A percentile compares a stretch with the other conserved stretches of the same genome.
Evolutionary conservation across 345 rosid species (phyloP).

Genomic region (Populus pruinosa): DNA sequence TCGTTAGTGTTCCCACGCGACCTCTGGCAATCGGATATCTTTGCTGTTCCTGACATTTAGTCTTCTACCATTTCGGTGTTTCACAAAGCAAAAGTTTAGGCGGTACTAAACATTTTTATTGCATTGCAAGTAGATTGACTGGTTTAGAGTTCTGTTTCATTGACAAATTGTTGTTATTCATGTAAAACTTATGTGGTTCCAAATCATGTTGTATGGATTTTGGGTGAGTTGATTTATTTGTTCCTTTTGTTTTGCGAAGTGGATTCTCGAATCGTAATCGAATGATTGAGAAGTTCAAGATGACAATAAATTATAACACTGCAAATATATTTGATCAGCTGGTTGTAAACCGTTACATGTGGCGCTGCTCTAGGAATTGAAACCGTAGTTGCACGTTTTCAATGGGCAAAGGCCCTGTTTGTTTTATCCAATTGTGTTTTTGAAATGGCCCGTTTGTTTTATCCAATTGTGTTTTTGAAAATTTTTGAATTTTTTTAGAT

Average conservation of each 20-base stretch:
- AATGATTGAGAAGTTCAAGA: not conserved
- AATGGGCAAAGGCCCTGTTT: no score
- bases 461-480: no score
- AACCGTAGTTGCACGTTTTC: no score
- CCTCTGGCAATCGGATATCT: not conserved
- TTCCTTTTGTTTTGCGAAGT: not conserved
- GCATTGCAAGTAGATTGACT: not conserved
- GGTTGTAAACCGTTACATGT: no score
- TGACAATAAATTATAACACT: not conserved
- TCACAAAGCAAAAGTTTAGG: not conserved
- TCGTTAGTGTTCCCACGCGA: not conserved
- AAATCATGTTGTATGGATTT: not conserved
- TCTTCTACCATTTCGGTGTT: not conserved
- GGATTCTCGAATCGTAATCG: not conserved
- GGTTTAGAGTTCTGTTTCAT: not conserved
- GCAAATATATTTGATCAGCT: not conserved
- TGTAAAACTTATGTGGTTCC: not conserved
- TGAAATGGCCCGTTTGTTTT: no score
- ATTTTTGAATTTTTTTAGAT: no score
- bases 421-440: no score
- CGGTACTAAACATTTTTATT: not conserved
- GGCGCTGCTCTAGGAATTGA: no score
- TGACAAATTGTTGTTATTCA: not conserved
- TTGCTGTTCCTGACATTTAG: not conserved
- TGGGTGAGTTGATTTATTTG: not conserved